A percentile compares a stretch with the other conserved stretches of the same genome.
These are phyloP conservation scores for Tetratostichococcus sp. DNA, from an alignment of 139 green algal species.

Conservation along the genomic window DNA sequence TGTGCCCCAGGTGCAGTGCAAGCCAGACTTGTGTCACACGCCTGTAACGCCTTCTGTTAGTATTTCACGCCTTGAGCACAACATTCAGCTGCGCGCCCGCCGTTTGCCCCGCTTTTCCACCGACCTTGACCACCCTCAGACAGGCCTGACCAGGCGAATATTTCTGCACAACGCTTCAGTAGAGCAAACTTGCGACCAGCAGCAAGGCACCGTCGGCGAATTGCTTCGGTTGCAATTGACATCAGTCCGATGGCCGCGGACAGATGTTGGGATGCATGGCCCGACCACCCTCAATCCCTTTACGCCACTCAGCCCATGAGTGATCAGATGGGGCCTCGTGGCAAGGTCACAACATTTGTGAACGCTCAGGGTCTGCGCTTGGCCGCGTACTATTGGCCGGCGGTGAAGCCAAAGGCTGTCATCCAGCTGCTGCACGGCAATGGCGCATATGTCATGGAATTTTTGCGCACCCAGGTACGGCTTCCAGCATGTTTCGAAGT, in stretches of 20 bases:
- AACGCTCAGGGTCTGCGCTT: slow-evolving; percentile 34
- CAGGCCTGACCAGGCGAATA: too few species aligned
- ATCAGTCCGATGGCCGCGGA: background rate
- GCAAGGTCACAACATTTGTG: slow-evolving; percentile 17
- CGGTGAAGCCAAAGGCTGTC: slow-evolving; percentile 28
- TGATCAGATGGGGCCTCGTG: slow-evolving; percentile 22
- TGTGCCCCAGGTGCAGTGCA: too few species aligned
- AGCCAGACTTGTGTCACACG: too few species aligned
- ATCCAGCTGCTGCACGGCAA: slow-evolving; percentile 59
- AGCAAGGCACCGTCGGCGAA: too few species aligned
- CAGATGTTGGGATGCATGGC: background rate
- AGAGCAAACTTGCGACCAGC: too few species aligned
- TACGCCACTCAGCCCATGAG: background rate
- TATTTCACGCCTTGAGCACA: too few species aligned
- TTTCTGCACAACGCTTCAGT: too few species aligned
- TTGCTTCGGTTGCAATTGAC: background rate
- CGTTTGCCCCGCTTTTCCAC: too few species aligned
- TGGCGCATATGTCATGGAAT: slow-evolving; percentile 46
- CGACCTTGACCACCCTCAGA: too few species aligned
- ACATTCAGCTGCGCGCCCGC: too few species aligned
- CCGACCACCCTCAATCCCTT: background rate
- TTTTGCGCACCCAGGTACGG: slow-evolving; percentile 38
- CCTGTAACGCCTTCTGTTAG: too few species aligned
- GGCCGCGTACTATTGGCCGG: slow-evolving; percentile 49
- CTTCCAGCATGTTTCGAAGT: too few species aligned